Evolutionary conservation across 2,329 filamentous ascomycete genomes (phyloP).

Genomic region (Aspergillus hortae): DNA sequence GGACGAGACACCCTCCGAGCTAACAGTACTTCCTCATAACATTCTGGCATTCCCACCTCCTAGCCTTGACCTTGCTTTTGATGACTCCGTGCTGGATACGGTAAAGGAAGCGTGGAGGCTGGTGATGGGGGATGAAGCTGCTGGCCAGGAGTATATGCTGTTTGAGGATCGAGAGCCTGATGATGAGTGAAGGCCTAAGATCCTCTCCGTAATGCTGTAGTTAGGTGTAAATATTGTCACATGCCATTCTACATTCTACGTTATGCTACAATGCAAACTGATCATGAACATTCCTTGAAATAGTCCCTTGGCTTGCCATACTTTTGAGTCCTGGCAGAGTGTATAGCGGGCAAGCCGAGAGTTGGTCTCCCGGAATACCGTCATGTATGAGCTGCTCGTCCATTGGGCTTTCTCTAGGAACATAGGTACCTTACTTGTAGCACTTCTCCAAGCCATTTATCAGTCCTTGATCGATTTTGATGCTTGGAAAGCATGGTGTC

Average conservation of each 20-base stretch:
- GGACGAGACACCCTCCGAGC: constrained; percentile 12
- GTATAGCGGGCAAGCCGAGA: no score
- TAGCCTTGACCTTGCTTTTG: constrained; percentile 66
- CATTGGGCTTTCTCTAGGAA: no score
- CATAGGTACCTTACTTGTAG: no score
- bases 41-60: constrained; percentile 58
- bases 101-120: constrained; percentile 69
- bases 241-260: neutral
- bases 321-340: no score
- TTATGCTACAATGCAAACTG: no score
- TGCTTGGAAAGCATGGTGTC: no score
- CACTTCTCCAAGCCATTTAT: no score
- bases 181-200: constrained; percentile 36
- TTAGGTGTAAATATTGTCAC: neutral
- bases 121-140: constrained; percentile 53
- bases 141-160: constrained; percentile 63
- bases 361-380: no score
- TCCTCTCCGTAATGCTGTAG: neutral
- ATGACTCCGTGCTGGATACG: constrained; percentile 64
- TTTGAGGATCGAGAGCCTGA: constrained; percentile 71
- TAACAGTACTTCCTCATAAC: constrained; percentile 33
- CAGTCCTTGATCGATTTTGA: no score
- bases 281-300: no score
- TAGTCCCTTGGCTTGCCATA: no score
- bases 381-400: no score